A percentile compares a stretch with the other conserved stretches of the same genome.
Conservation (phyloP, 1,284 basidiomycete species). For the Mrakiaceae sp. region DNA sequence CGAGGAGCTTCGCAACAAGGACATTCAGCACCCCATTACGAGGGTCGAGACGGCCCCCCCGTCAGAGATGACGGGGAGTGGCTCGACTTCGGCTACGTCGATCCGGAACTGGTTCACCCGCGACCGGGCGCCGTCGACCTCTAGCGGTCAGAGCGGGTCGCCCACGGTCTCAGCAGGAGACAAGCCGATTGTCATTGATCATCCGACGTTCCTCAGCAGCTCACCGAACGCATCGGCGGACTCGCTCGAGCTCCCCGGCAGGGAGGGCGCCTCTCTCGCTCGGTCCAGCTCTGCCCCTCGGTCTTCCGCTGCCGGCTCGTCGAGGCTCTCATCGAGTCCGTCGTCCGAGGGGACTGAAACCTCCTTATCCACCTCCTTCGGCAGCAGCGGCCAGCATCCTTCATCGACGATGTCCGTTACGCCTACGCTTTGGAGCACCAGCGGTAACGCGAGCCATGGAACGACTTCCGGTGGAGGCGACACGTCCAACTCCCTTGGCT, state of each 20-base stretch:
- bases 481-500: no score
- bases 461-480: no score
- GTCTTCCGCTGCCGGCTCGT: background rate
- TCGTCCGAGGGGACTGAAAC: no score
- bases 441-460: no score
- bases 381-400: no score
- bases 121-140: background rate
- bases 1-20: background rate
- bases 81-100: conserved; percentile 10
- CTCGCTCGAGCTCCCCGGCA: background rate
- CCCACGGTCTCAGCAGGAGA: background rate
- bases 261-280: no score
- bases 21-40: background rate
- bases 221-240: background rate
- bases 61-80: conserved; percentile 16
- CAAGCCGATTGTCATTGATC: background rate
- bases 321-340: background rate
- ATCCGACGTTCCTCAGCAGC: background rate
- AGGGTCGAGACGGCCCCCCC: background rate
- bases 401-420: no score
- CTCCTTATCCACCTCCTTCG: no score
- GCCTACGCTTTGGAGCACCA: no score
- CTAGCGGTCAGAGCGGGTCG: no score
- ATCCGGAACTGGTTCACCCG: no score
- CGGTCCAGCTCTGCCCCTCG: no score